A percentile compares a stretch with the other conserved stretches of the same genome.
phyloP scores from a whole-genome alignment of 768 basidiomycete genomes.

The Suillus subaureus region DNA sequence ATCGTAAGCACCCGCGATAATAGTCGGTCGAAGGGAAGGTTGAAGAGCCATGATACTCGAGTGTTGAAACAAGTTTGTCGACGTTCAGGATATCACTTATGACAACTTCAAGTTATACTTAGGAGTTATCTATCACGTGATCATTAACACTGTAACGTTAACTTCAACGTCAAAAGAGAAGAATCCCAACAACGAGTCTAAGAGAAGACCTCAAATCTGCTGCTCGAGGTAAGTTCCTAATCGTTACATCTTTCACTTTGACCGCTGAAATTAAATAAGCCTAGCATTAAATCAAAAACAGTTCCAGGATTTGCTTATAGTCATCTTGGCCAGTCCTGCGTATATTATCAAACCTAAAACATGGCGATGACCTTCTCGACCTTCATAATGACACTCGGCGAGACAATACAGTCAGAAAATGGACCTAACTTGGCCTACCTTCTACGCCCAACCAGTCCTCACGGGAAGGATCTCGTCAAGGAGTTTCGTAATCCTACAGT shows the following conservation, averaged over 20 bases:
- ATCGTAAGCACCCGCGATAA: constrained; percentile 57
- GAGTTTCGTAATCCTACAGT: constrained; percentile 65
- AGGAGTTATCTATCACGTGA: background rate
- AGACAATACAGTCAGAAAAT: constrained; percentile 62
- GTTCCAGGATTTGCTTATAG: background rate
- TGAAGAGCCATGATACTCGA: constrained; percentile 68
- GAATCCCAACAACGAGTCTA: background rate
- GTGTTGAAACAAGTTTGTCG: constrained; percentile 11
- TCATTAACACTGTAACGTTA: background rate
- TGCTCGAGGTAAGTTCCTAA: background rate
- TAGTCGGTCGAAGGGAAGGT: constrained; percentile 67
- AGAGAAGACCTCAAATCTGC: background rate
- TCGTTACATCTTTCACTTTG: background rate
- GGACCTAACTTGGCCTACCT: constrained; percentile 73
- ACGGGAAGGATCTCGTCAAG: constrained; percentile 75
- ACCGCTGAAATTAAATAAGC: background rate
- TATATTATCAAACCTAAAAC: background rate
- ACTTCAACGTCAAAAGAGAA: background rate
- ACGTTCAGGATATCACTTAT: background rate
- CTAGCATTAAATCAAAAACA: background rate
- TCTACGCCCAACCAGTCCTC: constrained; percentile 75
- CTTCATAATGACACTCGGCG: constrained; percentile 60
- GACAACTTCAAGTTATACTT: background rate
- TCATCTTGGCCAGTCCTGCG: background rate
- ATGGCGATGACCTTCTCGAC: constrained; percentile 56